Conservation (phyloP, 257 asterid genomes). For the Fraxinus cuspidata region DNA sequence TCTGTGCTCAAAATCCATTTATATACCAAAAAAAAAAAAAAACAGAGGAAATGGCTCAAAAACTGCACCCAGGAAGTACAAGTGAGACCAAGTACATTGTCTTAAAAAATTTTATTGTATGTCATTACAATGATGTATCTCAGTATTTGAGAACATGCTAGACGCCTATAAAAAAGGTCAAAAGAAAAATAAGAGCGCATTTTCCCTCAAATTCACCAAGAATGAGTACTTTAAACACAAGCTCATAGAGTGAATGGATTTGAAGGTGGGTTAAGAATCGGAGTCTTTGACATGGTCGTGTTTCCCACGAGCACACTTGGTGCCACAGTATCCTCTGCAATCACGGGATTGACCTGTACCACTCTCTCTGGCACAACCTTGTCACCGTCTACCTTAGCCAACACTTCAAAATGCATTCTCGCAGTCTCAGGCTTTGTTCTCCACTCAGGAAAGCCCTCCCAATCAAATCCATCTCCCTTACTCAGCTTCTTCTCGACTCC, state of each 20-base stretch:
- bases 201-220: slow-evolving; percentile 20
- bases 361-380: slow-evolving; percentile 86
- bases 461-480: slow-evolving; percentile 45
- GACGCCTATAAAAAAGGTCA: background rate
- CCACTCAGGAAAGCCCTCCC: slow-evolving; percentile 74
- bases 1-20: background rate
- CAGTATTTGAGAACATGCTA: background rate
- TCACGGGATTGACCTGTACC: slow-evolving; percentile 68
- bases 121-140: slow-evolving; percentile 2
- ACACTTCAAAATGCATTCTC: slow-evolving; percentile 89
- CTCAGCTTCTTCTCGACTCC: slow-evolving; percentile 69
- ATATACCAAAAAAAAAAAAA: too few species aligned
- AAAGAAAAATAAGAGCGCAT: slow-evolving; percentile 19
- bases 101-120: slow-evolving; percentile 5
- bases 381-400: slow-evolving; percentile 90
- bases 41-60: background rate
- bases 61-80: background rate
- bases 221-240: background rate
- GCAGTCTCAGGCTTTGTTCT: slow-evolving; percentile 66
- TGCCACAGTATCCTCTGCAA: slow-evolving; percentile 59
- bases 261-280: slow-evolving; percentile 60
- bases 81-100: background rate
- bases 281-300: slow-evolving; percentile 56
- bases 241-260: slow-evolving; percentile 63
- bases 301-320: slow-evolving; percentile 57